A percentile compares a stretch with the other conserved stretches of the same genome.
Evolutionary conservation across 495 filamentous ascomycete species (phyloP).

Genomic region (Hyaloscypha bicolor): DNA sequence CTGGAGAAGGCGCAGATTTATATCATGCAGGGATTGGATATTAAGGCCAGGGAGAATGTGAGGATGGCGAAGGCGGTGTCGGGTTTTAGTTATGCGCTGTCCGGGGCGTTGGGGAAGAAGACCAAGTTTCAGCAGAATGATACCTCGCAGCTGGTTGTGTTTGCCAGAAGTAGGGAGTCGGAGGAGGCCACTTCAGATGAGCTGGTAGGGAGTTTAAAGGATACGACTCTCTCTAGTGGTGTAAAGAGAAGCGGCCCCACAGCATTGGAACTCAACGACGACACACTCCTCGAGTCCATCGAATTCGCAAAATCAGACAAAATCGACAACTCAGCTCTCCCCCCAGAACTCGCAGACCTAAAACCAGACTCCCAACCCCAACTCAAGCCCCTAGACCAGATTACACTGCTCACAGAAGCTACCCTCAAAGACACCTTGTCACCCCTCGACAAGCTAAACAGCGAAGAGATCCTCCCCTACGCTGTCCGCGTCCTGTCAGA

Average conservation of each 20-base stretch:
- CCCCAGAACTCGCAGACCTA: slow-evolving; percentile 59
- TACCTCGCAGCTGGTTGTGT: slow-evolving; percentile 86
- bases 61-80: slow-evolving; percentile 61
- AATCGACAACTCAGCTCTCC: slow-evolving; percentile 53
- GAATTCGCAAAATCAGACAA: slow-evolving; percentile 64
- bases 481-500: slow-evolving; percentile 86
- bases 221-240: slow-evolving; percentile 1
- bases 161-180: slow-evolving; percentile 71
- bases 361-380: slow-evolving; percentile 81
- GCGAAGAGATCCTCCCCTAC: slow-evolving; percentile 91
- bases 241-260: slow-evolving; percentile 48
- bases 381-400: slow-evolving; percentile 78
- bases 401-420: slow-evolving; percentile 81
- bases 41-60: slow-evolving; percentile 71
- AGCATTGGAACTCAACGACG: slow-evolving; percentile 80
- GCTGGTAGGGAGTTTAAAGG: not conserved
- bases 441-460: slow-evolving; percentile 79
- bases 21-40: slow-evolving; percentile 83
- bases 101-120: slow-evolving; percentile 84
- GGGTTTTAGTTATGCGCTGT: slow-evolving; percentile 80
- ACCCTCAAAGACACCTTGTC: slow-evolving; percentile 85
- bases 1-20: slow-evolving; percentile 82
- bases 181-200: not conserved
- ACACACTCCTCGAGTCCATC: slow-evolving; percentile 88
- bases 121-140: slow-evolving; percentile 92